These are phyloP conservation scores for Torulaspora indica DNA, from an alignment of 805 yeast species.

Conservation along the genomic window DNA sequence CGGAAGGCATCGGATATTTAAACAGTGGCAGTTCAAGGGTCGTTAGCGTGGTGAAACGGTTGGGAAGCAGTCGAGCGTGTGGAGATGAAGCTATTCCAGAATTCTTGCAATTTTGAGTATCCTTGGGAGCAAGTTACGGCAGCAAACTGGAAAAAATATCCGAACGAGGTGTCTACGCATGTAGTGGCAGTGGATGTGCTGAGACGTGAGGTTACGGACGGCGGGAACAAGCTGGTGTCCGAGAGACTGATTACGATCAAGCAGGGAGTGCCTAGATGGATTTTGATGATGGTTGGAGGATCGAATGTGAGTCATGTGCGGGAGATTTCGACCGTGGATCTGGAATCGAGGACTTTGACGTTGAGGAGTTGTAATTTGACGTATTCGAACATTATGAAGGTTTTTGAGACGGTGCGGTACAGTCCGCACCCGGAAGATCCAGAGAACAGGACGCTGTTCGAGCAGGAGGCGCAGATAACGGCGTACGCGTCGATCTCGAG, in stretches of 20 bases:
- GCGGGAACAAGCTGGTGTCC: constrained; percentile 55
- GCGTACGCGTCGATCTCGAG: constrained; percentile 70
- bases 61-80: background rate
- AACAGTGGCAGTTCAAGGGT: background rate
- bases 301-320: constrained; percentile 72
- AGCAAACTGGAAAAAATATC: constrained; percentile 95
- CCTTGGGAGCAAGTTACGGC: constrained; percentile 94
- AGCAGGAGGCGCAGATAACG: constrained; percentile 82
- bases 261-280: constrained; percentile 83
- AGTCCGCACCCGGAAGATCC: constrained; percentile 59
- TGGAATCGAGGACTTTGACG: constrained; percentile 55
- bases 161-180: constrained; percentile 89
- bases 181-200: constrained; percentile 90
- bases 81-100: constrained; percentile 73
- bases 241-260: constrained; percentile 86
- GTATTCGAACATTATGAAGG: constrained; percentile 67
- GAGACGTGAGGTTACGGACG: constrained; percentile 59
- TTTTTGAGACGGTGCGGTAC: constrained; percentile 83
- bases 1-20: background rate
- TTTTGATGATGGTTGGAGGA: constrained; percentile 67
- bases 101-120: constrained; percentile 66
- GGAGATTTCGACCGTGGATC: constrained; percentile 82
- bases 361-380: constrained; percentile 87
- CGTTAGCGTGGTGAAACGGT: background rate
- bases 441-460: constrained; percentile 51